Percentiles rank a stretch among this genome's conserved stretches.
Evolutionary conservation across 345 rosid species (phyloP).

Genomic region (Acer saccharum): DNA sequence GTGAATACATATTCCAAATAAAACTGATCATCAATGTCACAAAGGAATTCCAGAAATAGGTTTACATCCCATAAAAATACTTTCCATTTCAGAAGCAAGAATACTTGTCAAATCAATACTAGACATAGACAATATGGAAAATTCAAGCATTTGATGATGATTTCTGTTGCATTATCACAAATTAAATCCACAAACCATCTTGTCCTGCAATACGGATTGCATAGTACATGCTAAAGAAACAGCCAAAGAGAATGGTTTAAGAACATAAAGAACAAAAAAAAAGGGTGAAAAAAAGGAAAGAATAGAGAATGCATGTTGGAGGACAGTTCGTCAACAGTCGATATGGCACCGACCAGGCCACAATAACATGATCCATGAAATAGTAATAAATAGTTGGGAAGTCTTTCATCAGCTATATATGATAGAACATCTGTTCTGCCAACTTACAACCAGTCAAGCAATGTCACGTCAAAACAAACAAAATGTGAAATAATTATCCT

Average conservation of each 20-base stretch:
- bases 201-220: background rate
- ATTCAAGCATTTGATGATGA: background rate
- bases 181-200: background rate
- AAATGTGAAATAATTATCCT: background rate
- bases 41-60: background rate
- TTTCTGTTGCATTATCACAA: background rate
- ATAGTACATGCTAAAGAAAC: background rate
- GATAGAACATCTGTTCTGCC: background rate
- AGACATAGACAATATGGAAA: background rate
- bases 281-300: background rate
- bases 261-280: background rate
- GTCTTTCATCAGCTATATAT: background rate
- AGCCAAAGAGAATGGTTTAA: background rate
- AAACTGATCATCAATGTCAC: background rate
- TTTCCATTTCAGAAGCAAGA: background rate
- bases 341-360: background rate
- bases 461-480: background rate
- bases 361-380: background rate
- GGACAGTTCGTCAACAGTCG: background rate
- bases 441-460: slow-evolving; percentile 7
- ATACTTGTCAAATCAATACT: background rate
- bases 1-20: background rate
- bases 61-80: background rate
- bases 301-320: background rate
- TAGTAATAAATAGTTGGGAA: background rate